Evolutionary conservation across 2,329 filamentous ascomycete species (phyloP).

Genomic region (Conoideocrella luteorostrata): DNA sequence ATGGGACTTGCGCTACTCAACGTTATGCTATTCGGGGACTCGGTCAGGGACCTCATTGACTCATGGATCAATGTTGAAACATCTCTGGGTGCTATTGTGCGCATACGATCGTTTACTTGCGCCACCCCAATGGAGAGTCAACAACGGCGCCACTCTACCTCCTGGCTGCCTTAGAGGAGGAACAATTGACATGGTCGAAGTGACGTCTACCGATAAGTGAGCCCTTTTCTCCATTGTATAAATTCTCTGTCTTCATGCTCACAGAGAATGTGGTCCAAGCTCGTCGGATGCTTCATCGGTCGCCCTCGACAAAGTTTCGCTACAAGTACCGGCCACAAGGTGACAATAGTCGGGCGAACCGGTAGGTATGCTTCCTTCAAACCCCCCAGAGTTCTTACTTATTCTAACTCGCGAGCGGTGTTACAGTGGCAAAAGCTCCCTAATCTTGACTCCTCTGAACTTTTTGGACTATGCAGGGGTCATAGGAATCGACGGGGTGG

Average conservation of each 20-base stretch:
- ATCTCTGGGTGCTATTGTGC: not conserved
- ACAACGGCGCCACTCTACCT: not conserved
- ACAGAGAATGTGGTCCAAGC: not conserved
- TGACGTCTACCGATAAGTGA: not conserved
- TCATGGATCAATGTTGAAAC: not conserved
- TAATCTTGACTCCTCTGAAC: not conserved
- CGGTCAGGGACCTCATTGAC: not conserved
- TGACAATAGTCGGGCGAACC: slow-evolving; percentile 15
- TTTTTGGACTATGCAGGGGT: not conserved
- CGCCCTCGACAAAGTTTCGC: slow-evolving; percentile 7
- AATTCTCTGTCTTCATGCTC: not conserved
- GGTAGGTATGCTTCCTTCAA: too few species aligned
- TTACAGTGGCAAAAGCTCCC: slow-evolving; percentile 17
- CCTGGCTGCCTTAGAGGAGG: not conserved
- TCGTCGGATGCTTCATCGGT: not conserved
- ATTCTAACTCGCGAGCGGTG: not conserved
- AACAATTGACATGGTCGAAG: not conserved
- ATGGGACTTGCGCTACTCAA: not conserved
- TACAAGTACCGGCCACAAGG: slow-evolving; percentile 14
- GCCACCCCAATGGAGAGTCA: not conserved
- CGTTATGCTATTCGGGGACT: not conserved
- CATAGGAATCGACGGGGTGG: slow-evolving; percentile 19
- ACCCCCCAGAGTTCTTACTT: too few species aligned
- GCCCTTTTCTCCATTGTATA: not conserved
- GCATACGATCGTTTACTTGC: not conserved